Evolutionary conservation across 768 basidiomycete species (phyloP).

Genomic region (Dendrothele bispora): DNA sequence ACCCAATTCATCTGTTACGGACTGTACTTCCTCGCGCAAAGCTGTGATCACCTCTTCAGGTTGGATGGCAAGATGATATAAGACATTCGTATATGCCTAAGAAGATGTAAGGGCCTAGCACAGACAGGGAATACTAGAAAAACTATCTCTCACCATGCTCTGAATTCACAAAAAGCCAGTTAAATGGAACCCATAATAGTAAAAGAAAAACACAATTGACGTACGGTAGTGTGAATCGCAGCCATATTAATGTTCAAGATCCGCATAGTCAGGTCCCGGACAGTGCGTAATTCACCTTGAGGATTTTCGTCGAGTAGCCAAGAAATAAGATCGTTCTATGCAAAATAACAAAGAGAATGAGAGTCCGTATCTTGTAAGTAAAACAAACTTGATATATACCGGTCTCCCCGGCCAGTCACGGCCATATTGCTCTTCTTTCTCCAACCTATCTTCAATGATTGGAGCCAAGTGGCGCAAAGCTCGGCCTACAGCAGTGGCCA

Average conservation of each 20-base stretch:
- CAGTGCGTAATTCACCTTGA: constrained; percentile 18
- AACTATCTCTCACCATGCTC: no score
- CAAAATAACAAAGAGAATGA: background rate
- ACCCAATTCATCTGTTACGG: constrained; percentile 25
- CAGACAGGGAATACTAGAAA: background rate
- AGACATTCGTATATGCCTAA: constrained; percentile 25
- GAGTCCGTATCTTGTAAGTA: background rate
- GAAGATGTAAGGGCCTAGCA: background rate
- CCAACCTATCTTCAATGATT: constrained; percentile 30
- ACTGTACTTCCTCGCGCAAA: constrained; percentile 32
- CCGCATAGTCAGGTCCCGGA: constrained; percentile 20
- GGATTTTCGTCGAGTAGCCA: constrained; percentile 21
- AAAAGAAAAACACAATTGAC: constrained; percentile 30
- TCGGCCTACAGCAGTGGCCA: constrained; percentile 1
- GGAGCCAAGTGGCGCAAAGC: constrained; percentile 25
- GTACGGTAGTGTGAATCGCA: constrained; percentile 40
- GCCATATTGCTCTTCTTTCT: constrained; percentile 24
- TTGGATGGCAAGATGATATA: constrained; percentile 25
- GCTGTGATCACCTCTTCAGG: constrained; percentile 27
- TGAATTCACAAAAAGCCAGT: background rate
- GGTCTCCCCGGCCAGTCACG: constrained; percentile 29
- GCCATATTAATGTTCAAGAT: constrained; percentile 40
- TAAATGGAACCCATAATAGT: background rate
- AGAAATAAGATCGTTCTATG: background rate
- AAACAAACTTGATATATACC: constrained; percentile 15